These are phyloP conservation scores for Physcomitrium patens DNA, from an alignment of 225 moss, liverwort and hornwort genomes.

Conservation along the genomic window DNA sequence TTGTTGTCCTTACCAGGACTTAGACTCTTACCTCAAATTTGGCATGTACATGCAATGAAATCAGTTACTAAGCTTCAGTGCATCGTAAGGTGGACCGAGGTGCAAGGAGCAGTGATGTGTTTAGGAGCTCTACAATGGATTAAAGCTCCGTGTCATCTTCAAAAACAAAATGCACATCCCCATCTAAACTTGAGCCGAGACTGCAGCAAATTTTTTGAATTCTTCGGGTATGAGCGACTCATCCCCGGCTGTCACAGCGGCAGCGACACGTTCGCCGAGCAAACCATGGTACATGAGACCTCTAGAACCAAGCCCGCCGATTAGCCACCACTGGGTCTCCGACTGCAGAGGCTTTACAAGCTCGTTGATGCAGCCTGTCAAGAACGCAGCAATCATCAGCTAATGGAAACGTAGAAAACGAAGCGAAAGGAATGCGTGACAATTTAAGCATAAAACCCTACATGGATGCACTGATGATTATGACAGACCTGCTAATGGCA, in stretches of 20 bases:
- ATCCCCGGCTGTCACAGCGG: constrained; percentile 62
- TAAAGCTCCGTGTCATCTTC: constrained; percentile 11
- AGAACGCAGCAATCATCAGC: constrained; percentile 25
- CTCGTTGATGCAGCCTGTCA: constrained; percentile 77
- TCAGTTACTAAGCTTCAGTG: neutral
- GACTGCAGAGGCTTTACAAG: constrained; percentile 61
- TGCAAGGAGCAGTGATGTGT: constrained; percentile 14
- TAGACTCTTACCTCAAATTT: constrained; percentile 9
- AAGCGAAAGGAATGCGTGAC: neutral
- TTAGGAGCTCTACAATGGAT: neutral
- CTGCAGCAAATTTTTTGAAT: constrained; percentile 43
- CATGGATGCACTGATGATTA: neutral
- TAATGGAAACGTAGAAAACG: constrained; percentile 8
- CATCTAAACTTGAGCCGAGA: constrained; percentile 34
- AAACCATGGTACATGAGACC: constrained; percentile 93
- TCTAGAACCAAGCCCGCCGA: constrained; percentile 95
- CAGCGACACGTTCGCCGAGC: constrained; percentile 84
- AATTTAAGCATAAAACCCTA: neutral
- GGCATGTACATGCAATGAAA: constrained; percentile 6
- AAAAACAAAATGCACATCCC: constrained; percentile 6
- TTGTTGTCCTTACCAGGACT: constrained; percentile 9
- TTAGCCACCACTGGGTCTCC: constrained; percentile 85
- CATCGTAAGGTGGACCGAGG: neutral
- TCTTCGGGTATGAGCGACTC: constrained; percentile 55
- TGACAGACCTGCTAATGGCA: constrained; percentile 53